Percentiles rank a stretch among this genome's conserved stretches.
Conservation (phyloP, 73 alveolate species). For the Paramecium pentaurelia region DNA sequence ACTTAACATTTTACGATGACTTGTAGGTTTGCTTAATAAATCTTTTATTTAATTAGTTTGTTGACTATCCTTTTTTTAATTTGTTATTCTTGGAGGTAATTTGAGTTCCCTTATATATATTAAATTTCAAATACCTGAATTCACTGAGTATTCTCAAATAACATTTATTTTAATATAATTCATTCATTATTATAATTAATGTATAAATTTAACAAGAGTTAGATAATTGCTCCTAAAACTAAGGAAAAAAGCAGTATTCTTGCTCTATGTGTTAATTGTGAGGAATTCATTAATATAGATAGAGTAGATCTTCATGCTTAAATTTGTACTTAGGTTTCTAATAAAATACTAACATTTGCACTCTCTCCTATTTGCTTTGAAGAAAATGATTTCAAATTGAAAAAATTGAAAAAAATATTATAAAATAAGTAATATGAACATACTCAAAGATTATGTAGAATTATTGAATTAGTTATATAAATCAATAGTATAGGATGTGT, state of each 20-base stretch:
- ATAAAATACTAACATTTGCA: not conserved
- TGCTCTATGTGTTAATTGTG: constrained; percentile 26
- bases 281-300: not conserved
- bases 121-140: not conserved
- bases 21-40: not conserved
- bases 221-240: not conserved
- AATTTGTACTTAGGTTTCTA: not conserved
- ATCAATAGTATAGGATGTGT: constrained; percentile 6
- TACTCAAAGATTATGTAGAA: not conserved
- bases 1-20: not conserved
- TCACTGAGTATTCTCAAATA: constrained; percentile 22
- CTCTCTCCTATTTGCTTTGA: not conserved
- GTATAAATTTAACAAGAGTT: not conserved
- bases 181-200: not conserved
- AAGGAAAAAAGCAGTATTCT: not conserved
- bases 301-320: not conserved
- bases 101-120: not conserved
- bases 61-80: not conserved
- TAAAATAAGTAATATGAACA: not conserved
- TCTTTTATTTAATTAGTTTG: not conserved
- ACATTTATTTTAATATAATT: not conserved
- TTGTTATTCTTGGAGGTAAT: not conserved
- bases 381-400: constrained; percentile 36
- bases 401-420: not conserved
- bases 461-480: not conserved